Conservation (phyloP, 129 eudicot genomes). For the Flaveria ramosissima region DNA sequence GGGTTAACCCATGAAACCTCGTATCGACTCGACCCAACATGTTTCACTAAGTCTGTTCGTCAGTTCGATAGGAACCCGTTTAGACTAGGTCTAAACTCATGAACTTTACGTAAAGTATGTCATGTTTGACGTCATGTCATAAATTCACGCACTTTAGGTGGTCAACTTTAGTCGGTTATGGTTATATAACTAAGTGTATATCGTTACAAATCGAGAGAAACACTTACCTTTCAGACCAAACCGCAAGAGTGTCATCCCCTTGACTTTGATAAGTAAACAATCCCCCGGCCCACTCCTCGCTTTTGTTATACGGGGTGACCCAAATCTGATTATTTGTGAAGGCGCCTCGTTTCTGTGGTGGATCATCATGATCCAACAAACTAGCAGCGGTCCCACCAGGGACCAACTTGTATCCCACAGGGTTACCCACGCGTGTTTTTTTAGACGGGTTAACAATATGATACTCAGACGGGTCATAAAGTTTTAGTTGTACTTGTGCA, state of each 20-base stretch:
- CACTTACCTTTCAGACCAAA: slow-evolving; percentile 84
- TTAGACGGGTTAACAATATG: slow-evolving; percentile 77
- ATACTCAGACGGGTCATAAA: slow-evolving; percentile 87
- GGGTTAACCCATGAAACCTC: too few species aligned
- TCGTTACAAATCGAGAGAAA: background rate
- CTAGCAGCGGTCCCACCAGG: slow-evolving; percentile 96
- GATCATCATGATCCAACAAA: slow-evolving; percentile 76
- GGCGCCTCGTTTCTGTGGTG: slow-evolving; percentile 91
- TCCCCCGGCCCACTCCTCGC: slow-evolving; percentile 98
- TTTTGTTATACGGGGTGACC: slow-evolving; percentile 90
- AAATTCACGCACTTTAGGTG: background rate
- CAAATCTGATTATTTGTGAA: slow-evolving; percentile 95
- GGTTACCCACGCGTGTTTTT: slow-evolving; percentile 84
- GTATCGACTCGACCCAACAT: too few species aligned
- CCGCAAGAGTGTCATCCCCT: slow-evolving; percentile 87
- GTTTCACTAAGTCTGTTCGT: too few species aligned
- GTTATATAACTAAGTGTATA: background rate
- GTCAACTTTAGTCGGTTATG: background rate
- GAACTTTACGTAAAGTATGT: too few species aligned
- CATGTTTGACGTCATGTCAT: too few species aligned
- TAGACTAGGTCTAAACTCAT: too few species aligned
- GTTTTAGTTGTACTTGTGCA: slow-evolving; percentile 77
- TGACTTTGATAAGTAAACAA: slow-evolving; percentile 77
- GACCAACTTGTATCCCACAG: slow-evolving; percentile 88
- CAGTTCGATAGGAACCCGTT: too few species aligned